Conservation (phyloP, 352 stramenopile genomes). For the Phytophthora quininea region DNA sequence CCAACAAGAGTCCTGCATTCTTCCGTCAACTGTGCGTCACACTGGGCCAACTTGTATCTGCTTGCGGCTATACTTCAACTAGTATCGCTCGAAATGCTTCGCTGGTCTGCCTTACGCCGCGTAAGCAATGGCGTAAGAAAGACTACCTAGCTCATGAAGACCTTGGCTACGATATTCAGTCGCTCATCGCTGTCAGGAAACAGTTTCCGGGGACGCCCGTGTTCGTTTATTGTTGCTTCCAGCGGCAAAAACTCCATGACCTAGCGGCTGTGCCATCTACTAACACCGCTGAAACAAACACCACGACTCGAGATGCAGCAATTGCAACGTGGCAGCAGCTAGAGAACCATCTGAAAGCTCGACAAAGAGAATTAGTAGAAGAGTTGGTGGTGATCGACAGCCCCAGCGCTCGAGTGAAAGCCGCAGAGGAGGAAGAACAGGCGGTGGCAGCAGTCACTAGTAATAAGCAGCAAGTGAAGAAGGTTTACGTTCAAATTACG, state of each 20-base stretch:
- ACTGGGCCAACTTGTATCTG: constrained; percentile 38
- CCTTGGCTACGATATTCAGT: constrained; percentile 40
- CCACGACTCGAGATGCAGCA: constrained; percentile 11
- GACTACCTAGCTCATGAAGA: constrained; percentile 53
- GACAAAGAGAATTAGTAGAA: constrained; percentile 13
- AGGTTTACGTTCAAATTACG: constrained; percentile 41
- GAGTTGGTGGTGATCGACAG: constrained; percentile 23
- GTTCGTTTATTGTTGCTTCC: constrained; percentile 51
- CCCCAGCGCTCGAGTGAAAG: constrained; percentile 13
- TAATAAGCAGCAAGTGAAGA: not conserved
- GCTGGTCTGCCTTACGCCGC: constrained; percentile 53
- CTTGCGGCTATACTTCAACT: not conserved
- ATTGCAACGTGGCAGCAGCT: constrained; percentile 25
- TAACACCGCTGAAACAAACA: constrained; percentile 2
- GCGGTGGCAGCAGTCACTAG: constrained; percentile 8
- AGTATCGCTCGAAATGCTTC: constrained; percentile 4
- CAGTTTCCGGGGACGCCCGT: constrained; percentile 27
- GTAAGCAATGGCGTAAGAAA: constrained; percentile 72
- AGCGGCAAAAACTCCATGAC: constrained; percentile 14
- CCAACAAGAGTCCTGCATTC: constrained; percentile 54
- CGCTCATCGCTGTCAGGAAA: constrained; percentile 25
- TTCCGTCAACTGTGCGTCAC: constrained; percentile 48
- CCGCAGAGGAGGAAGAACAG: constrained; percentile 23
- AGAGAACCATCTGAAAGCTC: constrained; percentile 15
- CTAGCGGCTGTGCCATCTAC: not conserved